phyloP scores from a whole-genome alignment of 352 stramenopile genomes.

The Phytophthora europaea region DNA sequence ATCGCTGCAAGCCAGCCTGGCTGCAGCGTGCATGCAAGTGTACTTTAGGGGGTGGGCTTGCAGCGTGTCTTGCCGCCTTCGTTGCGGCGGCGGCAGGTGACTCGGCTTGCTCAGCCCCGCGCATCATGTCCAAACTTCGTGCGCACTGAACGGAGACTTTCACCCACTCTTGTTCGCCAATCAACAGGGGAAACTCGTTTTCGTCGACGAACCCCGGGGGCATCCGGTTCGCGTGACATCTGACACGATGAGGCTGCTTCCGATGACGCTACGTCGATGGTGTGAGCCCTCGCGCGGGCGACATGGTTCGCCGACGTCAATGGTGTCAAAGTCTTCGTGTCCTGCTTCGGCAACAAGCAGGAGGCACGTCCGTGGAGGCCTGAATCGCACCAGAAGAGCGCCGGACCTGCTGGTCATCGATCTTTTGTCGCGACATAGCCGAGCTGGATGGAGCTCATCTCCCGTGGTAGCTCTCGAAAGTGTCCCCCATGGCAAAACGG shows the following conservation, averaged over 20 bases:
- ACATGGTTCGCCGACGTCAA: slow-evolving; percentile 1
- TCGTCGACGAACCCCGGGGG: slow-evolving; percentile 15
- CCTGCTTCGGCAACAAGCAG: neutral
- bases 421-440: slow-evolving; percentile 8
- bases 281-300: neutral
- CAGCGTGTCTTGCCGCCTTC: neutral
- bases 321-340: neutral
- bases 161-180: slow-evolving; percentile 21
- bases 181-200: slow-evolving; percentile 23
- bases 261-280: neutral
- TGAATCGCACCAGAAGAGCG: neutral
- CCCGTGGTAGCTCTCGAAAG: slow-evolving; percentile 8
- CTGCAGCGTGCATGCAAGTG: neutral
- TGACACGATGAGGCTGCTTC: slow-evolving; percentile 15
- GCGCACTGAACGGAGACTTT: neutral
- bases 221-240: slow-evolving; percentile 15
- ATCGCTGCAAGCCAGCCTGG: neutral
- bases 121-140: neutral
- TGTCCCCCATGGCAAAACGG: slow-evolving; percentile 13
- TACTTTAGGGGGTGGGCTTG: no score
- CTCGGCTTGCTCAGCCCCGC: slow-evolving; percentile 1
- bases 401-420: slow-evolving; percentile 4
- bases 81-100: neutral
- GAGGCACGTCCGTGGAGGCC: neutral
- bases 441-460: slow-evolving; percentile 13